Percentiles rank a stretch among this genome's conserved stretches.
phyloP scores from a whole-genome alignment of 352 stramenopile species.

The Blastocystis hominis region DNA sequence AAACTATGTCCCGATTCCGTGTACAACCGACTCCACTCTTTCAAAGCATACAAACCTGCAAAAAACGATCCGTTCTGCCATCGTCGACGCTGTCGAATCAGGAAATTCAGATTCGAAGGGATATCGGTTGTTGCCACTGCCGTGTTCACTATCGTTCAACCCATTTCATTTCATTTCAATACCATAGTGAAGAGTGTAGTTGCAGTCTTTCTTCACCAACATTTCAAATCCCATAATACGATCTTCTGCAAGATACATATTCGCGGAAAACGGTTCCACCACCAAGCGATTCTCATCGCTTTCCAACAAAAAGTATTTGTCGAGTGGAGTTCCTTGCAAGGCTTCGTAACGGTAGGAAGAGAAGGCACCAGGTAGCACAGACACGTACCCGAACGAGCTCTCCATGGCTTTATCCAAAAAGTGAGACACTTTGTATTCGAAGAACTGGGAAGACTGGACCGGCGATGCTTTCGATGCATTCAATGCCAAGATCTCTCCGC shows the following conservation, averaged over 20 bases:
- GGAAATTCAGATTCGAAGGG: slow-evolving; percentile 64
- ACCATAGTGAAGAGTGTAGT: slow-evolving; percentile 66
- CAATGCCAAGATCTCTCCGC: slow-evolving; percentile 61
- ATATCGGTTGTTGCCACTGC: slow-evolving; percentile 63
- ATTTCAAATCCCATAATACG: slow-evolving; percentile 69
- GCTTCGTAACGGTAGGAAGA: slow-evolving; percentile 62
- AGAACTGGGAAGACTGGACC: slow-evolving; percentile 61
- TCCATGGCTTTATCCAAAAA: slow-evolving; percentile 63
- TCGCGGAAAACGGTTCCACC: slow-evolving; percentile 66
- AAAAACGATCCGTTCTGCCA: slow-evolving; percentile 70
- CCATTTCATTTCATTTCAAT: not conserved
- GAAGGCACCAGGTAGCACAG: slow-evolving; percentile 63
- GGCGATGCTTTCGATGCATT: slow-evolving; percentile 52
- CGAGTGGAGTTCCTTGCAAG: slow-evolving; percentile 59
- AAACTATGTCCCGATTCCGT: slow-evolving; percentile 61
- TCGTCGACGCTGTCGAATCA: slow-evolving; percentile 67
- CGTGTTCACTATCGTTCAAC: slow-evolving; percentile 58
- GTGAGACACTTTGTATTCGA: slow-evolving; percentile 64
- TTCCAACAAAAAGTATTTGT: slow-evolving; percentile 62
- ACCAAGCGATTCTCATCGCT: slow-evolving; percentile 59
- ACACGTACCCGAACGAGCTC: slow-evolving; percentile 62
- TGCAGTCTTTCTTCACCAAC: slow-evolving; percentile 62
- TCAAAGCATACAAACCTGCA: slow-evolving; percentile 66
- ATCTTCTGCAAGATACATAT: slow-evolving; percentile 70
- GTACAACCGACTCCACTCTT: slow-evolving; percentile 66